A percentile compares a stretch with the other conserved stretches of the same genome.
These are phyloP conservation scores for Cercospora nicotianae DNA, from an alignment of 2,329 filamentous ascomycete genomes.

Conservation along the genomic window DNA sequence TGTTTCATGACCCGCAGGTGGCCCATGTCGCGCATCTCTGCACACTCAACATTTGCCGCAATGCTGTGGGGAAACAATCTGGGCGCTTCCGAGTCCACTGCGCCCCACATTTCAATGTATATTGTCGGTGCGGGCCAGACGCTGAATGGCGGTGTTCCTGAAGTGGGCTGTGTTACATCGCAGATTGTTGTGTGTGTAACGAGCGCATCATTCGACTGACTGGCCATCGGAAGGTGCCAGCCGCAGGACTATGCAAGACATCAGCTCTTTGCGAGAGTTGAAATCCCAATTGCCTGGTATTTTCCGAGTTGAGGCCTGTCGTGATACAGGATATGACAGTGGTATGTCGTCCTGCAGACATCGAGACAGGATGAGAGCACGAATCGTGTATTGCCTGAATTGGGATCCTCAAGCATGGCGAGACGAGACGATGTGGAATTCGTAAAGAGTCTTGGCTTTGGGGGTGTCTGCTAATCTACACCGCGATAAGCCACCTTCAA, in stretches of 20 bases:
- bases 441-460: not conserved
- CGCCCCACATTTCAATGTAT: conserved; percentile 1
- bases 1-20: conserved; percentile 32
- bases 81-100: not conserved
- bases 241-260: not conserved
- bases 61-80: conserved; percentile 15
- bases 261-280: not conserved
- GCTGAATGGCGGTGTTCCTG: conserved; percentile 7
- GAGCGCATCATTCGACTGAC: not conserved
- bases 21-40: conserved; percentile 20
- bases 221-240: not conserved
- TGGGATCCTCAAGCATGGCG: conserved; percentile 6
- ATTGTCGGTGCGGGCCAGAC: conserved; percentile 6
- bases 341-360: conserved; percentile 11
- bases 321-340: not conserved
- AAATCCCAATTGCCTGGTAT: not conserved
- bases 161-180: conserved; percentile 14
- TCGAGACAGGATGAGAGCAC: conserved; percentile 1
- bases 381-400: conserved; percentile 11
- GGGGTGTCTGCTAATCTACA: not conserved
- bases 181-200: conserved; percentile 4
- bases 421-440: not conserved
- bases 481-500: not conserved
- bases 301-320: not conserved
- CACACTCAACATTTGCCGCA: conserved; percentile 1